A percentile compares a stretch with the other conserved stretches of the same genome.
Evolutionary conservation across 148 eudicot genomes (phyloP).

Genomic region (Arctostaphylos glauca): DNA sequence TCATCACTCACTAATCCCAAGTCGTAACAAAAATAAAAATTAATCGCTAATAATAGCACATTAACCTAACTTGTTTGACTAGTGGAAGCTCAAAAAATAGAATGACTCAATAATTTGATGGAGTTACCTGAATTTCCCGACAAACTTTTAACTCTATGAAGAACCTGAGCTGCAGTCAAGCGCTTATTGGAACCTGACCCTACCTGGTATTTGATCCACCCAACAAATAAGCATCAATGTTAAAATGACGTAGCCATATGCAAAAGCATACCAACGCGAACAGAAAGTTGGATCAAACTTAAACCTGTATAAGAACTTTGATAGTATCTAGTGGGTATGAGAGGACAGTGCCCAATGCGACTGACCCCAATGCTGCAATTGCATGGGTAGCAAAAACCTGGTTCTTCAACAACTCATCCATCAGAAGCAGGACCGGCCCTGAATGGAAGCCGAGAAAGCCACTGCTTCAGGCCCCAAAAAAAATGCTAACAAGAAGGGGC

Average conservation of each 20-base stretch:
- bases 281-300: neutral
- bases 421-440: constrained; percentile 14
- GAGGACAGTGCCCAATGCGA: constrained; percentile 52
- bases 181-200: constrained; percentile 59
- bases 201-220: constrained; percentile 33
- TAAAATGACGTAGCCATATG: neutral
- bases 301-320: constrained; percentile 69
- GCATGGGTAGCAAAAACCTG: constrained; percentile 61
- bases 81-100: neutral
- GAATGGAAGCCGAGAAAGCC: too few species aligned
- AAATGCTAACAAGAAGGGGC: too few species aligned
- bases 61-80: neutral
- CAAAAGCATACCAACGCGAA: neutral
- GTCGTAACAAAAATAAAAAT: neutral
- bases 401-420: constrained; percentile 75
- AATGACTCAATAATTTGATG: neutral
- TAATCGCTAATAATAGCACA: neutral
- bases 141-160: constrained; percentile 49
- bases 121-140: constrained; percentile 62
- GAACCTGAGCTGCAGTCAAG: constrained; percentile 49
- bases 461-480: too few species aligned
- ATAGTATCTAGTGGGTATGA: constrained; percentile 77
- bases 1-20: neutral
- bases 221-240: neutral
- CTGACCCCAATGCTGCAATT: constrained; percentile 66